Percentiles rank a stretch among this genome's conserved stretches.
These are phyloP conservation scores for Picochlorum costavermella DNA, from an alignment of 139 green algal species.

Conservation along the genomic window DNA sequence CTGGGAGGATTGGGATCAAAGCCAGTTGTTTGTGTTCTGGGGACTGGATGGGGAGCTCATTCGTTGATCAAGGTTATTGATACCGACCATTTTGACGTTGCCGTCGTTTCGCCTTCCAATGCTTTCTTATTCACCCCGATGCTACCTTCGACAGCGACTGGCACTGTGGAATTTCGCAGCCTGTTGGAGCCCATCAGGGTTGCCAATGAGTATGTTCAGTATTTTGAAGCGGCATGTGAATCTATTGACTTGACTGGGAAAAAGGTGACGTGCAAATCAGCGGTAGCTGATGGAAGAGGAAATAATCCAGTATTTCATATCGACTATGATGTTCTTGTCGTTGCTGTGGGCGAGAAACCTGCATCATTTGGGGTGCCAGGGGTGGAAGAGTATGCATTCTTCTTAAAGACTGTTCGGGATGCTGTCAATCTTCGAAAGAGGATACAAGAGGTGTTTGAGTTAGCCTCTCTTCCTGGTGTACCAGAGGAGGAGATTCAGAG, in stretches of 20 bases:
- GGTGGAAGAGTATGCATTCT: slow-evolving; percentile 67
- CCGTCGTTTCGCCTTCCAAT: slow-evolving; percentile 65
- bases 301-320: slow-evolving; percentile 52
- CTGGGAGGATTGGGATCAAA: slow-evolving; percentile 23
- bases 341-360: slow-evolving; percentile 68
- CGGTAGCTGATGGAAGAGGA: slow-evolving; percentile 31
- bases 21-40: slow-evolving; percentile 63
- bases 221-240: slow-evolving; percentile 22
- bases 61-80: slow-evolving; percentile 65
- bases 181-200: slow-evolving; percentile 53
- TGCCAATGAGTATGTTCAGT: slow-evolving; percentile 44
- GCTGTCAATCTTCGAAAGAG: slow-evolving; percentile 44
- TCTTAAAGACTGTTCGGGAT: slow-evolving; percentile 56
- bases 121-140: slow-evolving; percentile 97
- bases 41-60: slow-evolving; percentile 69
- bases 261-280: slow-evolving; percentile 22
- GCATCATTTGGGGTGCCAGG: slow-evolving; percentile 81
- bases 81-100: slow-evolving; percentile 63
- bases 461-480: slow-evolving; percentile 51
- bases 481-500: slow-evolving; percentile 30
- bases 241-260: slow-evolving; percentile 11
- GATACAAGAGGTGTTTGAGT: slow-evolving; percentile 61
- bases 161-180: slow-evolving; percentile 69
- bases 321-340: slow-evolving; percentile 64
- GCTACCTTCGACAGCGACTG: slow-evolving; percentile 74